Evolutionary conservation across 2,329 filamentous ascomycete genomes (phyloP).

Genomic region (Apiospora rasikravindrae): DNA sequence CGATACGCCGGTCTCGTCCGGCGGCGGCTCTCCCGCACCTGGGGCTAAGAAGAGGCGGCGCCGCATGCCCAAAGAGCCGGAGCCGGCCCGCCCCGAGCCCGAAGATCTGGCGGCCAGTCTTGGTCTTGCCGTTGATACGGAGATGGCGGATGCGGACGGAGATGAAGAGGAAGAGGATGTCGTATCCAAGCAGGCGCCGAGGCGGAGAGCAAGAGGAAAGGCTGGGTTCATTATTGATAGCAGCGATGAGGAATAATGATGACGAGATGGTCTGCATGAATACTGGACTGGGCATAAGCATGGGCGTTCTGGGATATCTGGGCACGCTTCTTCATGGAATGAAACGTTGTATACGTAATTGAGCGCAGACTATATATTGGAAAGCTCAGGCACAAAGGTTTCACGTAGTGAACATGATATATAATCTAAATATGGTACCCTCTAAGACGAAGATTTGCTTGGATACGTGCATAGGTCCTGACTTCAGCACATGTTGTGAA

Average conservation of each 20-base stretch:
- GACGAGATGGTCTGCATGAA: neutral
- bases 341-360: neutral
- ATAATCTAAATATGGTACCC: neutral
- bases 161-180: conserved; percentile 44
- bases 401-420: neutral
- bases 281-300: neutral
- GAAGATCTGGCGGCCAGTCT: conserved; percentile 24
- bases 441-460: neutral
- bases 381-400: neutral
- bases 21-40: conserved; percentile 27
- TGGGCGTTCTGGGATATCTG: conserved; percentile 5
- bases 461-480: neutral
- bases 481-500: neutral
- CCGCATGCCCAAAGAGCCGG: conserved; percentile 31
- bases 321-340: neutral
- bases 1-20: conserved; percentile 48
- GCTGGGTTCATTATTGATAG: conserved; percentile 65
- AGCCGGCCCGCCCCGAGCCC: conserved; percentile 20
- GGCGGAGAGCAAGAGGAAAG: conserved; percentile 50
- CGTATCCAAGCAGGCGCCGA: conserved; percentile 36
- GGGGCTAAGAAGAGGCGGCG: conserved; percentile 36
- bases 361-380: neutral
- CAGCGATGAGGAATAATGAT: conserved; percentile 57
- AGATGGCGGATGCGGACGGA: conserved; percentile 36
- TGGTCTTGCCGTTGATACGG: conserved; percentile 31